Base-by-base conservation (phyloP, 2,329 filamentous ascomycete genomes). In the Rutstroemia sp. region DNA sequence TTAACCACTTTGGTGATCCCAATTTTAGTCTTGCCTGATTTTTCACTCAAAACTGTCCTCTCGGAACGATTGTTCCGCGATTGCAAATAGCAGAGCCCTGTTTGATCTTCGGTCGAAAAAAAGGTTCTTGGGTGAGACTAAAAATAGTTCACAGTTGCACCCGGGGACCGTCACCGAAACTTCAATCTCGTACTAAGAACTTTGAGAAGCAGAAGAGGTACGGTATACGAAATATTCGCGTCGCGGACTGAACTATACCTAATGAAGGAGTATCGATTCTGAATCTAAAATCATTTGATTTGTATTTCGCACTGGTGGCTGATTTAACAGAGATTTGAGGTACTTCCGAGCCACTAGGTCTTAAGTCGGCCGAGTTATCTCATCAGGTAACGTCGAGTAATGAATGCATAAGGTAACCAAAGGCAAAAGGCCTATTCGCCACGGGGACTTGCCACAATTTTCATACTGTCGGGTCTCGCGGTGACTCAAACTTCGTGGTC, bases 241-340 rank as follows among this genome's bases (percentile, higher is more conserved):
- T 19, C 7, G 14, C 10, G 25, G 51, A 21, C 21, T 9, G 27
- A 40, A 21, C 30, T 9, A 39, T 48, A 48, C 51, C 25, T 5
- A 12, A 38, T 47, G 9, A n/a, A 48, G 44, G 10, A 23, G 38
- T 40, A 54, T 38, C 34, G 17, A 23, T 19, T 25, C 36, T 17
- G 19, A 53, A 34, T 12, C 8, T 53, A 25, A 47, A 47, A 30
- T 14, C 27, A 47, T 53, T 47, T 53, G 25, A 19, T 53, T 53
- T 42, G 47, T 36, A 23, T 23, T 23, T 23, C 23, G 23, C 23
- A 27, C 36, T 30, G 51, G 27, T 25, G 39, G 34, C 19, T 46
- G 12, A 27, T 42, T 47, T 53, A 53, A 34, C 40, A 53, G 51
- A 53, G 40, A 53, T 53, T 53, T 27, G 47, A 53, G 49, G 51